These are phyloP conservation scores for Carex myosuroides DNA, from an alignment of 176 grass and related monocot species.

Conservation along the genomic window DNA sequence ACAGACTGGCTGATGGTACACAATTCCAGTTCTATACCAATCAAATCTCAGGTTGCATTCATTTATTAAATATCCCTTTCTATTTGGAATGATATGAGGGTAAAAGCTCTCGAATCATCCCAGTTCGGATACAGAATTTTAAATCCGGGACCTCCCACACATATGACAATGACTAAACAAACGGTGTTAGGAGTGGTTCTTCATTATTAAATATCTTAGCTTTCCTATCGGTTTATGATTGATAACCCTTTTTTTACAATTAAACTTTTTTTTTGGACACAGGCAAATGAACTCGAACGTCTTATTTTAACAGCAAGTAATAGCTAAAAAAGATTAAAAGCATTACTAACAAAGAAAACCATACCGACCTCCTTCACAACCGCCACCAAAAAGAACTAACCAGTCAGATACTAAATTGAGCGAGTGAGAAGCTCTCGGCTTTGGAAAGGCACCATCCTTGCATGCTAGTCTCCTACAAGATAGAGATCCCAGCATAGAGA, in stretches of 20 bases:
- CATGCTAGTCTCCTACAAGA: constrained; percentile 37
- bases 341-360: background rate
- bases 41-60: background rate
- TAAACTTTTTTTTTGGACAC: background rate
- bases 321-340: background rate
- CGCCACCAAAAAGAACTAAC: constrained; percentile 84
- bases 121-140: background rate
- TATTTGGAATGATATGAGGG: background rate
- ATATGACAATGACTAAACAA: background rate
- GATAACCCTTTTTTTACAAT: background rate
- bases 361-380: constrained; percentile 74
- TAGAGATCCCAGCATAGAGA: constrained; percentile 39
- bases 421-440: constrained; percentile 78
- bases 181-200: background rate
- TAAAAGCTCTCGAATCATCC: background rate
- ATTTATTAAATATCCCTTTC: background rate
- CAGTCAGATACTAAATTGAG: constrained; percentile 78
- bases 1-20: background rate
- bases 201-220: background rate
- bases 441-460: constrained; percentile 40
- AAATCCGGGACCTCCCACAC: background rate
- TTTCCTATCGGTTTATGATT: background rate
- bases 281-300: background rate
- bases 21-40: background rate
- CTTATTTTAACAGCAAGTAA: background rate